Percentiles rank a stretch among this genome's conserved stretches.
Evolutionary conservation across 2,329 filamentous ascomycete genomes (phyloP).

Genomic region (Karstenula rhodostoma): DNA sequence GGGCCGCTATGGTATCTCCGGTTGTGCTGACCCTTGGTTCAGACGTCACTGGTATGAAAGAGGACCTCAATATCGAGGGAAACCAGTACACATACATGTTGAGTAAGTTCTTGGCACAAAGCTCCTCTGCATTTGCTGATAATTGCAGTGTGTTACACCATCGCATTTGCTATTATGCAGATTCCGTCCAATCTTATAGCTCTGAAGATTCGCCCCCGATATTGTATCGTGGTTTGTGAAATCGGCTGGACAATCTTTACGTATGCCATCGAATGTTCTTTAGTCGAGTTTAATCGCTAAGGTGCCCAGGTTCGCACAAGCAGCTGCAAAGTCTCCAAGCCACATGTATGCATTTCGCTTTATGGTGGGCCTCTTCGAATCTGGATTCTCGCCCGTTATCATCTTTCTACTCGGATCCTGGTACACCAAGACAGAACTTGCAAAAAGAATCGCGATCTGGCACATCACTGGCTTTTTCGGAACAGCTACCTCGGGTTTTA

Average conservation of each 20-base stretch:
- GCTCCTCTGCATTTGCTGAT: not conserved
- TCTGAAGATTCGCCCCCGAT: not conserved
- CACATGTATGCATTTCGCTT: conserved; percentile 1
- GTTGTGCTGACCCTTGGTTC: not conserved
- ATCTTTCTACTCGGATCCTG: not conserved
- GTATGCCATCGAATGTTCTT: not conserved
- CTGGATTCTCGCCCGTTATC: not conserved
- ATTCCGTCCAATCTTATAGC: not conserved
- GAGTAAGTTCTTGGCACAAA: not conserved
- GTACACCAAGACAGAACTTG: not conserved
- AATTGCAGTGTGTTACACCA: not conserved
- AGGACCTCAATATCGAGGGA: conserved; percentile 1
- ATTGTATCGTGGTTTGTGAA: not conserved
- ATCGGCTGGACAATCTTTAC: conserved; percentile 2
- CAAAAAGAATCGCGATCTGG: not conserved
- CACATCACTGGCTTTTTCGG: not conserved
- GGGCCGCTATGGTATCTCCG: not conserved
- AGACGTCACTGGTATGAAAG: conserved; percentile 1
- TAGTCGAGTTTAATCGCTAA: not conserved
- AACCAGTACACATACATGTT: conserved; percentile 1
- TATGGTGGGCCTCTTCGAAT: not conserved
- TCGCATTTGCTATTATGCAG: conserved; percentile 4
- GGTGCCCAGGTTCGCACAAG: not conserved
- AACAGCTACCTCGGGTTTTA: not conserved
- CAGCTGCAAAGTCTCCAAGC: not conserved